Evolutionary conservation across 805 yeast species (phyloP).

Genomic region (Candida succiphila): DNA sequence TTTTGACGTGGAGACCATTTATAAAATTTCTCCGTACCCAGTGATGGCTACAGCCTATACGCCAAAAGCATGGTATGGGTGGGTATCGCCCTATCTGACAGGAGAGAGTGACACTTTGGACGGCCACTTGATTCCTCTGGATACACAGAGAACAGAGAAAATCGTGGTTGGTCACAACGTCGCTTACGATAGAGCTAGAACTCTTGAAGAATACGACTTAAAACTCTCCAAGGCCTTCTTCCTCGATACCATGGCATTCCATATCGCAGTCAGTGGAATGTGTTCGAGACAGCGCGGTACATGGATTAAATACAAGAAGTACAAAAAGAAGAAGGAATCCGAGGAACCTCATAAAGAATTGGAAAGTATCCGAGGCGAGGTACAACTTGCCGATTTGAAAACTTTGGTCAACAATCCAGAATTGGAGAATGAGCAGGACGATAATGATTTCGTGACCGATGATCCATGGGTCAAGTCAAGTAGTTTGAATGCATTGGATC

Average conservation of each 20-base stretch:
- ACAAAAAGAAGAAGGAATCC: constrained; percentile 6
- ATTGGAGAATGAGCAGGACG: constrained; percentile 17
- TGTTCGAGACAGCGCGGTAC: constrained; percentile 82
- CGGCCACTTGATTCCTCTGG: constrained; percentile 67
- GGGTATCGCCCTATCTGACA: constrained; percentile 84
- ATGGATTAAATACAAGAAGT: constrained; percentile 52
- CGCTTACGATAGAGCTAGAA: constrained; percentile 82
- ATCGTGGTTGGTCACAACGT: constrained; percentile 85
- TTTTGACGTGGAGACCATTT: constrained; percentile 85
- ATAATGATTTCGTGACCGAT: constrained; percentile 25
- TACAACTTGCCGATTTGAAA: constrained; percentile 15
- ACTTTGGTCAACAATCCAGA: constrained; percentile 18
- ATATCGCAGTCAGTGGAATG: constrained; percentile 84
- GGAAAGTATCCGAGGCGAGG: constrained; percentile 10
- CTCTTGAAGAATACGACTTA: constrained; percentile 72
- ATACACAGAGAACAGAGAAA: constrained; percentile 36
- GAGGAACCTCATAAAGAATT: constrained; percentile 1
- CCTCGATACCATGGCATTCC: constrained; percentile 88
- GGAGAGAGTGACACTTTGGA: constrained; percentile 37
- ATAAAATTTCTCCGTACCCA: constrained; percentile 65
- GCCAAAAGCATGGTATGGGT: constrained; percentile 76
- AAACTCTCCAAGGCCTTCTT: constrained; percentile 62
- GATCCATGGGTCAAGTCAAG: constrained; percentile 85
- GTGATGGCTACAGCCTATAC: constrained; percentile 77
- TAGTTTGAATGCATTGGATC: constrained; percentile 68